Conservation (phyloP, 352 stramenopile species). For the Pythium phragmiticola region DNA sequence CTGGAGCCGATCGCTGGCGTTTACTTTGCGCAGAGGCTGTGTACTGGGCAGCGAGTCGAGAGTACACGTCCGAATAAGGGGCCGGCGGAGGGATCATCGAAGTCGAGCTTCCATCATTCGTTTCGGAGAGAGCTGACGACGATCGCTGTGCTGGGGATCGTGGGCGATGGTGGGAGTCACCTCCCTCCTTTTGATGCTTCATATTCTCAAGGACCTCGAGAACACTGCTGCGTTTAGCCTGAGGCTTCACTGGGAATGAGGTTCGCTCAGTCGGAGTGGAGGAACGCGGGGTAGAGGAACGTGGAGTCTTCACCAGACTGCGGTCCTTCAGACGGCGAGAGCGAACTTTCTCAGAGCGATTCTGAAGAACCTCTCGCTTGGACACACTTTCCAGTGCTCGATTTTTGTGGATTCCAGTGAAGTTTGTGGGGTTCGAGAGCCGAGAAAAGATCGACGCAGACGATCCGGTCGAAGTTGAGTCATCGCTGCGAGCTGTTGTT, state of each 20-base stretch:
- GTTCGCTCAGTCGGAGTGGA: constrained; percentile 58
- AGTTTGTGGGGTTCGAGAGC: constrained; percentile 86
- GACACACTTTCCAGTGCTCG: constrained; percentile 72
- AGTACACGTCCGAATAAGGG: constrained; percentile 76
- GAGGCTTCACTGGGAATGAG: constrained; percentile 48
- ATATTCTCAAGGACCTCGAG: constrained; percentile 84
- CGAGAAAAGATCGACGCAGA: constrained; percentile 76
- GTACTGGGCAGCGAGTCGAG: constrained; percentile 74
- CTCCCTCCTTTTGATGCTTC: constrained; percentile 68
- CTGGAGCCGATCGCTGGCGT: constrained; percentile 42
- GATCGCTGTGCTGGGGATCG: constrained; percentile 30
- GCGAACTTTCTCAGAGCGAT: constrained; percentile 67
- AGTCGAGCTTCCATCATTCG: constrained; percentile 21
- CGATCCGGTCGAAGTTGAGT: constrained; percentile 43
- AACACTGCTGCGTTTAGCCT: constrained; percentile 61
- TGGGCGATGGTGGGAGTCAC: constrained; percentile 48
- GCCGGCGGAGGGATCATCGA: constrained; percentile 47
- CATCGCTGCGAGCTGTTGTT: constrained; percentile 59
- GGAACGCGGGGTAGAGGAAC: constrained; percentile 44
- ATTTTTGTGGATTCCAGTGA: constrained; percentile 89
- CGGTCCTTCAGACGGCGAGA: constrained; percentile 71
- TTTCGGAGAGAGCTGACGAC: constrained; percentile 30
- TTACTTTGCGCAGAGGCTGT: constrained; percentile 84
- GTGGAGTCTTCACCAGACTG: constrained; percentile 48
- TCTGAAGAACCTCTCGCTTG: constrained; percentile 81